phyloP scores from a whole-genome alignment of 164 flowering plant species.

The Warburgia ugandensis region DNA sequence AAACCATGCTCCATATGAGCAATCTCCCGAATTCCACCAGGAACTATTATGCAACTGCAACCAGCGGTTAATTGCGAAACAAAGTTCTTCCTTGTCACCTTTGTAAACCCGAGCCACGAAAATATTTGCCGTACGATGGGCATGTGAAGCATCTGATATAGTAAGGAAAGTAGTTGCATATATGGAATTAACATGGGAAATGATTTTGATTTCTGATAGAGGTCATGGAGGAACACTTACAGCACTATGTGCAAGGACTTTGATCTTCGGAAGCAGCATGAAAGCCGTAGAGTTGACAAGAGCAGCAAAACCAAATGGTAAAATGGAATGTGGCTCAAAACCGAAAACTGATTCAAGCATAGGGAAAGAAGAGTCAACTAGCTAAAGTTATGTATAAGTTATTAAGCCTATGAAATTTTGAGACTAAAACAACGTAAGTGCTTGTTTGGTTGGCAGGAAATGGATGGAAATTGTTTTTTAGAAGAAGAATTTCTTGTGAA shows the following conservation, averaged over 20 bases:
- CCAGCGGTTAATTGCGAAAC: constrained; percentile 65
- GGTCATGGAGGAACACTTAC: constrained; percentile 32
- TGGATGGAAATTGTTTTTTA: too few species aligned
- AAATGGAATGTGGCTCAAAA: constrained; percentile 92
- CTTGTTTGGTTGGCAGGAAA: too few species aligned
- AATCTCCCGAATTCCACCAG: constrained; percentile 90
- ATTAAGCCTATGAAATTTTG: background rate
- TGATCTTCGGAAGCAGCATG: constrained; percentile 75
- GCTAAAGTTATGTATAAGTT: background rate
- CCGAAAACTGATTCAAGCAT: constrained; percentile 65
- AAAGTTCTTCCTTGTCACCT: constrained; percentile 72
- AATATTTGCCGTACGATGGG: constrained; percentile 90
- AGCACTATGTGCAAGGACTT: constrained; percentile 81
- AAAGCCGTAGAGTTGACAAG: constrained; percentile 71
- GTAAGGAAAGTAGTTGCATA: background rate
- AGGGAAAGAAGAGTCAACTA: constrained; percentile 3
- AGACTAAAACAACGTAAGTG: background rate
- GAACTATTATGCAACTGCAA: constrained; percentile 81
- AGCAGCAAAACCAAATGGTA: constrained; percentile 76
- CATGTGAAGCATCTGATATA: constrained; percentile 64
- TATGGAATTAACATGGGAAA: background rate
- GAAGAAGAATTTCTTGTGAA: too few species aligned
- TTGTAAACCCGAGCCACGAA: constrained; percentile 83
- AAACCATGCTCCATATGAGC: constrained; percentile 56
- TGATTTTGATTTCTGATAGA: background rate